Percentiles rank a stretch among this genome's conserved stretches.
These are phyloP conservation scores for Cystobasidiaceae sp. DNA, from an alignment of 1,284 basidiomycete genomes.

Conservation along the genomic window DNA sequence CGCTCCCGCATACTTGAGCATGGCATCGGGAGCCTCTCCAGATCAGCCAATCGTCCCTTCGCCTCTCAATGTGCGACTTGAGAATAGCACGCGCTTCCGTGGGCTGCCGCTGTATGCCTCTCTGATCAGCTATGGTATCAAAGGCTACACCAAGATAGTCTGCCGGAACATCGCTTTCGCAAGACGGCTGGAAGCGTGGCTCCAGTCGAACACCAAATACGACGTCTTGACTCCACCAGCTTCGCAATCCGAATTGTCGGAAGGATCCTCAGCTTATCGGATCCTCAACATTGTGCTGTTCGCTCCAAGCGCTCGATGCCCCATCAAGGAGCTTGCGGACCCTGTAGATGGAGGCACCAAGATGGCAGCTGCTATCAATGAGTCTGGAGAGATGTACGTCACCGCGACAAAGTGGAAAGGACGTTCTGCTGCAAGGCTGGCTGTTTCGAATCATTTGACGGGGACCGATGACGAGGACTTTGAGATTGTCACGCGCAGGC, in stretches of 20 bases:
- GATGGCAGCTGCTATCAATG: conserved; percentile 49
- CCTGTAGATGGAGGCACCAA: conserved; percentile 31
- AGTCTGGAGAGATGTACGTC: conserved; percentile 49
- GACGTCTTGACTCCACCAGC: conserved; percentile 43
- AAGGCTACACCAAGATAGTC: conserved; percentile 51
- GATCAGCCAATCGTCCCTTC: conserved; percentile 45
- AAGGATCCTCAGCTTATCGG: conserved; percentile 34
- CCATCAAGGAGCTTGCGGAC: conserved; percentile 37
- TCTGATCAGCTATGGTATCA: conserved; percentile 49
- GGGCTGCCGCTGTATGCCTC: conserved; percentile 53
- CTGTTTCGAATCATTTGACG: conserved; percentile 53
- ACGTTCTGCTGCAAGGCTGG: conserved; percentile 49
- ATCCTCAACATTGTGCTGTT: conserved; percentile 53
- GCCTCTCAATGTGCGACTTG: conserved; percentile 50
- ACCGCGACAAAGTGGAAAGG: conserved; percentile 50
- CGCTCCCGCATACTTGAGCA: conserved; percentile 49
- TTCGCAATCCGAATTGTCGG: too few relatives aligned
- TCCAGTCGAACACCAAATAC: conserved; percentile 44
- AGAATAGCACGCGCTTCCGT: conserved; percentile 53
- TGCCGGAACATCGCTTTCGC: conserved; percentile 51
- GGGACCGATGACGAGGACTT: conserved; percentile 43
- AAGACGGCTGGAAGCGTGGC: conserved; percentile 42
- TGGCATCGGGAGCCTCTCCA: not conserved
- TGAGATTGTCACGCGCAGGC: conserved; percentile 37
- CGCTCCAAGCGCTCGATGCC: conserved; percentile 41